Base-by-base conservation (phyloP, 129 eudicot genomes). In the Heracleum sosnowskyi region DNA sequence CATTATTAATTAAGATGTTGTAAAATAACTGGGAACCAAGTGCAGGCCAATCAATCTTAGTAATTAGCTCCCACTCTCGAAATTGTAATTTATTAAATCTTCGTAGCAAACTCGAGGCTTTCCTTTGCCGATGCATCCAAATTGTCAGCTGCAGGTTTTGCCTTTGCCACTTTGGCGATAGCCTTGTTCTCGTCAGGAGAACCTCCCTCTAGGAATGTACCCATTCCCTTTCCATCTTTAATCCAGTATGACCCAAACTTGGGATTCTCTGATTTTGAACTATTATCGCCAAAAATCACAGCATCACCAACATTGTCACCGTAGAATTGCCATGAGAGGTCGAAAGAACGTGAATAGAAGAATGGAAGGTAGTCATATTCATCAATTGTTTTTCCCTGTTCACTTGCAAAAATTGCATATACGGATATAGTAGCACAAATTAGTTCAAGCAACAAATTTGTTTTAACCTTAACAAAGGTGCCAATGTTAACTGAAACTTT, bases 231-330 rank as follows among this genome's bases (percentile, higher is more conserved):
- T 51, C 97, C 96, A 71, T 95, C 92, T 79, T 95, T 91, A 79
- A 95, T 83, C 99, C 99, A 95, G 85, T 92, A 95, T 22, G 96
- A 64, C 64, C 99, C 99, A n/a, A 95, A 95, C 89, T 92, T 95
- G 86, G 89, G 89, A 39, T 87, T 82, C 10, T 89, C 68, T 49
- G 97, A 88, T 75, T 86, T 77, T 6, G 96, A 94, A 84, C 75
- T 80, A 66, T 76, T 85, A 79, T 95, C 92, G 0, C 99, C 99
- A 77, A 95, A 95, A 36, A 92, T 64, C 47, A 92, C 96, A 4
- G 96, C 51, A 2, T 95, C 97, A 42, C 99, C 99, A 31, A 89
- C 97, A 39, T 95, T 95, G 83, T 95, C 99, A 3, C 99, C 99
- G 24, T 95, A 95, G 79, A 95, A 92, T 80, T 95, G 97, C 99